Conservation (phyloP, 2,329 filamentous ascomycete genomes). For the Aspergillus pseudonomiae region DNA sequence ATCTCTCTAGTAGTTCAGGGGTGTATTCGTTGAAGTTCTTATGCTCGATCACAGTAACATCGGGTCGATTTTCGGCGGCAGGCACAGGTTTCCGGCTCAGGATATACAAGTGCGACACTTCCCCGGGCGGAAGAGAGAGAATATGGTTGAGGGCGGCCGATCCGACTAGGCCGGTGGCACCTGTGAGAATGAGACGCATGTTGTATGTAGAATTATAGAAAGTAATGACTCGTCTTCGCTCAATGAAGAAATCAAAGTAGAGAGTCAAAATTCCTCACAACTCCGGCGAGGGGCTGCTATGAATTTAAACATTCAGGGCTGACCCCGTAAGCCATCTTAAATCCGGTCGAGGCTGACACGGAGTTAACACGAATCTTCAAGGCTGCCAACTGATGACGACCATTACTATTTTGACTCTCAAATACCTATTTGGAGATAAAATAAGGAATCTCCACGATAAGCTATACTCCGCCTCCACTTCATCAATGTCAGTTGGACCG, state of each 20-base stretch:
- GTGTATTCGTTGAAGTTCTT: conserved; percentile 65
- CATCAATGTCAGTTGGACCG: no score
- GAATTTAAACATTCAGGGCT: no score
- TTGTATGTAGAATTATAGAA: not conserved
- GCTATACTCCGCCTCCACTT: no score
- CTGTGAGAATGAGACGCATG: conserved; percentile 62
- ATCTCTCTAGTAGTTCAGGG: conserved; percentile 57
- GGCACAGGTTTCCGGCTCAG: conserved; percentile 67
- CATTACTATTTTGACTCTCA: no score
- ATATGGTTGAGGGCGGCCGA: conserved; percentile 64
- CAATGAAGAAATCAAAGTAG: not conserved
- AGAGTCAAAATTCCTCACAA: not conserved
- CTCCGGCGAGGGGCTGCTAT: no score
- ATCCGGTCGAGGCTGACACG: no score
- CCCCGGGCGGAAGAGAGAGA: conserved; percentile 55
- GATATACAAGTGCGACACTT: conserved; percentile 43
- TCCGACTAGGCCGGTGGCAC: conserved; percentile 69
- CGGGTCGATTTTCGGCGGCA: conserved; percentile 57
- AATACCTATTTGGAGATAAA: no score
- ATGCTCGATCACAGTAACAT: conserved; percentile 68
- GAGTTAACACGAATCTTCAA: no score
- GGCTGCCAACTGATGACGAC: no score
- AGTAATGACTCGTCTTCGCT: not conserved
- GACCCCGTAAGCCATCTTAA: no score
- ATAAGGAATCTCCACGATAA: no score